Evolutionary conservation across 306 rosid species (phyloP).

Genomic region (Dryas octopetala): DNA sequence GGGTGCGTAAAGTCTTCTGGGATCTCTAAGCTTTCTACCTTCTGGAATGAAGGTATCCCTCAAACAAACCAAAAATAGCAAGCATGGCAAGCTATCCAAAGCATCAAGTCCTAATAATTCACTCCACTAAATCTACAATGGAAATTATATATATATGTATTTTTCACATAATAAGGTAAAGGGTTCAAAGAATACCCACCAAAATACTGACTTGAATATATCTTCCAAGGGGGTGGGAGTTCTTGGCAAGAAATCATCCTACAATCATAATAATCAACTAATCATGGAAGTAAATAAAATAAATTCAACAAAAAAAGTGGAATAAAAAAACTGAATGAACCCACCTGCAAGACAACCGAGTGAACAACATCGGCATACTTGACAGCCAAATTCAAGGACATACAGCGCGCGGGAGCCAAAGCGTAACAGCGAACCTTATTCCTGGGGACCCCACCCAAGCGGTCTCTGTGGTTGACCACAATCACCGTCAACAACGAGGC

Average conservation of each 20-base stretch:
- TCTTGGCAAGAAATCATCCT: conserved; percentile 99
- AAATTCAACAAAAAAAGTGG: background rate
- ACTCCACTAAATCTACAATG: conserved; percentile 33
- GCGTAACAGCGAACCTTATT: conserved; percentile 67
- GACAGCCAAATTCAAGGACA: conserved; percentile 95
- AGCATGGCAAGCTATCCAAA: conserved; percentile 96
- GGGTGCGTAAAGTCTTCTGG: conserved; percentile 91
- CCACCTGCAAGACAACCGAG: conserved; percentile 78
- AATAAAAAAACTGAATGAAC: background rate
- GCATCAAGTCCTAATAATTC: conserved; percentile 55
- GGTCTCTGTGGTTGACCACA: conserved; percentile 60
- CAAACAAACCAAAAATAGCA: conserved; percentile 81
- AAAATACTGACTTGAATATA: conserved; percentile 83
- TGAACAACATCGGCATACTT: conserved; percentile 86
- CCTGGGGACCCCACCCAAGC: conserved; percentile 68
- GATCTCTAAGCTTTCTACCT: conserved; percentile 81
- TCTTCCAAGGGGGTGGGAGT: conserved; percentile 94
- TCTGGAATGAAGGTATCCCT: conserved; percentile 93
- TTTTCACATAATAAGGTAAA: background rate
- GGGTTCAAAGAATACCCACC: conserved; percentile 44
- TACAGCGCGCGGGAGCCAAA: conserved; percentile 85
- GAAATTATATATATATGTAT: background rate
- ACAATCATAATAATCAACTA: background rate
- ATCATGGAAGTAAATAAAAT: background rate
- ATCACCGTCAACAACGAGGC: conserved; percentile 67